These are phyloP conservation scores for Coix lacrymajobi DNA, from an alignment of 176 grass and related monocot species.

Conservation along the genomic window DNA sequence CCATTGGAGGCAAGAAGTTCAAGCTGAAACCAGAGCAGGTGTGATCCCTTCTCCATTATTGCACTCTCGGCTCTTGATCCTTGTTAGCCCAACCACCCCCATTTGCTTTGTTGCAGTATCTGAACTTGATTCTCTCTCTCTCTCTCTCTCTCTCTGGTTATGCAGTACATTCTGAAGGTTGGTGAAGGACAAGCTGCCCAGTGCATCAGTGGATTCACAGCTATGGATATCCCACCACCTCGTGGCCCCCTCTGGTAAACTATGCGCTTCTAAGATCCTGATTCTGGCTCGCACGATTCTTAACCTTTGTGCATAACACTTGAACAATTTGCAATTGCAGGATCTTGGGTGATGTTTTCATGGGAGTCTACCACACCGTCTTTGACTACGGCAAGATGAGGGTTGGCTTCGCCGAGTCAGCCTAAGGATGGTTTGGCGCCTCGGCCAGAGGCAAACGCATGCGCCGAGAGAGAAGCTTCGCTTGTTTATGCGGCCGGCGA, in stretches of 20 bases:
- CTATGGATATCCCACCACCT: constrained; percentile 74
- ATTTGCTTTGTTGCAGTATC: not conserved
- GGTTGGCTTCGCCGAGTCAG: constrained; percentile 77
- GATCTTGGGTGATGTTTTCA: constrained; percentile 99
- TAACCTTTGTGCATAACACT: not conserved
- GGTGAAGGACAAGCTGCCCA: constrained; percentile 57
- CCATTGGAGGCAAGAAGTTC: constrained; percentile 69
- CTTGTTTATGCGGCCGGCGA: constrained; percentile 19
- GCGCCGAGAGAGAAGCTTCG: constrained; percentile 14
- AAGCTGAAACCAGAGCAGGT: constrained; percentile 65
- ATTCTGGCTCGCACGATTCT: not conserved
- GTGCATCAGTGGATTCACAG: constrained; percentile 97
- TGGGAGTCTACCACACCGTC: constrained; percentile 91
- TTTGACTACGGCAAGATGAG: constrained; percentile 73
- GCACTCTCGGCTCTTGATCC: not conserved
- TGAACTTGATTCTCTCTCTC: not conserved
- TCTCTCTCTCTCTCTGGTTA: not conserved
- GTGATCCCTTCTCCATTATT: not conserved
- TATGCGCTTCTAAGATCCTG: not conserved
- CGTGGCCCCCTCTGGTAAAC: constrained; percentile 89
- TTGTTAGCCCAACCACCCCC: not conserved
- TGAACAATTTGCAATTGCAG: constrained; percentile 33
- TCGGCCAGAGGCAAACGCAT: not conserved
- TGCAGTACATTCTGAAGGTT: constrained; percentile 89
- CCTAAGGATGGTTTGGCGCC: constrained; percentile 28